Conservation (phyloP, 768 basidiomycete genomes). For the Boletus tomentosulus region DNA sequence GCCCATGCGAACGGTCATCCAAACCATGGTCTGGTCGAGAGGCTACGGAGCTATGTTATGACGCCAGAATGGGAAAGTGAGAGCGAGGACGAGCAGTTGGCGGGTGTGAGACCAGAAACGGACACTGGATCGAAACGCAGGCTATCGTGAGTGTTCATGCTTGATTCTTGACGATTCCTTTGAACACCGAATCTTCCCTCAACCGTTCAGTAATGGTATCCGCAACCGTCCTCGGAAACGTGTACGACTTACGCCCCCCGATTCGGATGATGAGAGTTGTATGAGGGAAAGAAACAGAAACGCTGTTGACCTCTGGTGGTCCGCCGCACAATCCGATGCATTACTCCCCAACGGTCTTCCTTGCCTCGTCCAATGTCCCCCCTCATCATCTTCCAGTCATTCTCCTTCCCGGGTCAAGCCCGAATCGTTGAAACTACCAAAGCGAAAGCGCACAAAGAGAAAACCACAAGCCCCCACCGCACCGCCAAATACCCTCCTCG, state of each 20-base stretch:
- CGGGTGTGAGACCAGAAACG: slow-evolving; percentile 26
- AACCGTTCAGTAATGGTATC: slow-evolving; percentile 19
- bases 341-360: slow-evolving; percentile 66
- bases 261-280: slow-evolving; percentile 32
- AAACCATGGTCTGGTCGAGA: slow-evolving; percentile 16
- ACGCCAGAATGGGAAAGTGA: slow-evolving; percentile 34
- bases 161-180: neutral
- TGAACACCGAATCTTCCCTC: neutral
- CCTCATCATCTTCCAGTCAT: slow-evolving; percentile 7
- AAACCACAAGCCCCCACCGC: slow-evolving; percentile 12
- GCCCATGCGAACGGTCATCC: slow-evolving; percentile 30
- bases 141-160: slow-evolving; percentile 20
- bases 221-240: slow-evolving; percentile 58
- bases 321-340: slow-evolving; percentile 56
- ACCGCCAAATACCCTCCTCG: slow-evolving; percentile 49
- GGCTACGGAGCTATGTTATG: slow-evolving; percentile 17
- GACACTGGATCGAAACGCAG: slow-evolving; percentile 62
- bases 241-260: slow-evolving; percentile 42
- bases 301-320: slow-evolving; percentile 68
- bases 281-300: slow-evolving; percentile 36
- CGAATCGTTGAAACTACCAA: slow-evolving; percentile 8
- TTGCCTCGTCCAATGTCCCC: slow-evolving; percentile 36
- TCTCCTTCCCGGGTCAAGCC: slow-evolving; percentile 10
- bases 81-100: slow-evolving; percentile 31
- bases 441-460: slow-evolving; percentile 26